Evolutionary conservation across 106 monocot genomes (phyloP).

Genomic region (Platanthera zijinensis): DNA sequence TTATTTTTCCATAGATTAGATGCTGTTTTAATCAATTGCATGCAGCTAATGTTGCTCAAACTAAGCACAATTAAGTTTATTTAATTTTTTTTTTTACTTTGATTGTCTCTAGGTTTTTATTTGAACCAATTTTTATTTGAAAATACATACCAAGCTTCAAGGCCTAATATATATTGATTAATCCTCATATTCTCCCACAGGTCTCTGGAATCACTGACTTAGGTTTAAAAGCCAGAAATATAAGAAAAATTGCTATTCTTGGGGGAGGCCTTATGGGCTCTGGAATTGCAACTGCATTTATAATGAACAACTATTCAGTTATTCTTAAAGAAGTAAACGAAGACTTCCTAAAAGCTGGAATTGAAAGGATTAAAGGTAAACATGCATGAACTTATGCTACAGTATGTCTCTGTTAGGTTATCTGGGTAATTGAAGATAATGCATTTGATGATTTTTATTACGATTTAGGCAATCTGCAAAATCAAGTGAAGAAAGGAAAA

Average conservation of each 20-base stretch:
- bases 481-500: slow-evolving; percentile 24
- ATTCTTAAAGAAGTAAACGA: slow-evolving; percentile 96
- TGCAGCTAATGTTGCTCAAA: too few relatives aligned
- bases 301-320: slow-evolving; percentile 69
- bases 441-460: neutral
- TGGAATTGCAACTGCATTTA: slow-evolving; percentile 85
- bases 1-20: too few relatives aligned
- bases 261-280: slow-evolving; percentile 98
- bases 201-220: slow-evolving; percentile 74
- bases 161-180: neutral
- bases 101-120: too few relatives aligned
- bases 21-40: too few relatives aligned
- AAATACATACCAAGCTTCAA: neutral
- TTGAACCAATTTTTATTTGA: neutral
- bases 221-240: slow-evolving; percentile 61
- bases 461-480: slow-evolving; percentile 69
- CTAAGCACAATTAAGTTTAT: too few relatives aligned
- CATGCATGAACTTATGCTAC: neutral
- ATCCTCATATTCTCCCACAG: slow-evolving; percentile 25
- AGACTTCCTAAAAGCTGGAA: slow-evolving; percentile 68
- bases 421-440: neutral
- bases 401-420: neutral
- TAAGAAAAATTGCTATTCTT: slow-evolving; percentile 83
- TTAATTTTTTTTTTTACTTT: too few relatives aligned
- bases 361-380: slow-evolving; percentile 79